A percentile compares a stretch with the other conserved stretches of the same genome.
Conservation (phyloP, 2,329 filamentous ascomycete species). For the Curvularia spicifera region DNA sequence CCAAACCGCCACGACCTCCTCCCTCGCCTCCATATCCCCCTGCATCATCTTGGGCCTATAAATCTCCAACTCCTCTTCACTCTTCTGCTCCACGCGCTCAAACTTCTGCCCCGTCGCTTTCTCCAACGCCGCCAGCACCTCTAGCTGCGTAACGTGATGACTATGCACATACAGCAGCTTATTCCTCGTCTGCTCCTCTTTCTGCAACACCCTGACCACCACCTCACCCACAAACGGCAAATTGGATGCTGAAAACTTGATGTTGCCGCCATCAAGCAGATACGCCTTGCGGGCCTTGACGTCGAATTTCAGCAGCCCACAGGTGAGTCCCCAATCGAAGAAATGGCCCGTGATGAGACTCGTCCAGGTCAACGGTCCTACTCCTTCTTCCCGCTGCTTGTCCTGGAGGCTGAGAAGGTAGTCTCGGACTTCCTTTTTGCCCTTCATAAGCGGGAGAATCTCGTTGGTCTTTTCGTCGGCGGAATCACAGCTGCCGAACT, state of each 20-base stretch:
- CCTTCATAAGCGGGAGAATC: constrained; percentile 60
- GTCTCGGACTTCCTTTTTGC: constrained; percentile 54
- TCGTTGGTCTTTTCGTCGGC: constrained; percentile 50
- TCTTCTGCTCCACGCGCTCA: constrained; percentile 53
- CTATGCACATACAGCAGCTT: constrained; percentile 65
- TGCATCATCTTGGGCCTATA: constrained; percentile 43
- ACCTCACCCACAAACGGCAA: constrained; percentile 61
- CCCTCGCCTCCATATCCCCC: constrained; percentile 40
- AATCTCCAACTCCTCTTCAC: constrained; percentile 36
- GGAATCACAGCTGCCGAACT: constrained; percentile 60
- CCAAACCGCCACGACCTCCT: constrained; percentile 45
- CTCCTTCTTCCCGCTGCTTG: constrained; percentile 45
- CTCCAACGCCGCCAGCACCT: constrained; percentile 63
- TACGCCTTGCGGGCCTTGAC: constrained; percentile 58
- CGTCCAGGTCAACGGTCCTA: constrained; percentile 63
- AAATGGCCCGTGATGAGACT: constrained; percentile 65
- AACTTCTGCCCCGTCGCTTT: constrained; percentile 60
- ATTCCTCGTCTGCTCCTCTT: constrained; percentile 59
- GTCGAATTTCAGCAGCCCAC: constrained; percentile 61
- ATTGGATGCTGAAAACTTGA: constrained; percentile 61
- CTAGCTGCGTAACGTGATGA: constrained; percentile 64
- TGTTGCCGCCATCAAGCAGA: constrained; percentile 64
- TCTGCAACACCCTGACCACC: constrained; percentile 59
- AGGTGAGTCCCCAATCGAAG: constrained; percentile 64
- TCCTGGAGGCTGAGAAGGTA: constrained; percentile 58